Evolutionary conservation across 495 filamentous ascomycete genomes (phyloP).

Genomic region (Ramalina intermedia): DNA sequence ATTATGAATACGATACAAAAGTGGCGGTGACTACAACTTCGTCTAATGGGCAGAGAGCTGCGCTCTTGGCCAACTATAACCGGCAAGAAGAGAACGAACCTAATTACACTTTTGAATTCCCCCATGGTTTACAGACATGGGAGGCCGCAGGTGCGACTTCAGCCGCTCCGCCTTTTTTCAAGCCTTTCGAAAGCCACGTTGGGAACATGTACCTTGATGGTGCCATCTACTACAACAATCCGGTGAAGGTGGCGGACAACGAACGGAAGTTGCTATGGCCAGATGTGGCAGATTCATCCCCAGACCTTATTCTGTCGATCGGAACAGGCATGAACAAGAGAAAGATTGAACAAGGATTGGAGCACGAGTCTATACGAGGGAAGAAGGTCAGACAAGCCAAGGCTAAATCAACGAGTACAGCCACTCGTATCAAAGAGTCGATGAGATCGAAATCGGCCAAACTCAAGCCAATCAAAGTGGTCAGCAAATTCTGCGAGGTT

Average conservation of each 20-base stretch:
- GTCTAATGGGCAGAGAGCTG: constrained; percentile 18
- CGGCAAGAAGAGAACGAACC: constrained; percentile 11
- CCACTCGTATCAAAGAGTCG: not conserved
- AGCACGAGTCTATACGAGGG: not conserved
- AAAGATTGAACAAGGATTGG: not conserved
- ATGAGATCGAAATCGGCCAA: not conserved
- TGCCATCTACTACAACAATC: constrained; percentile 21
- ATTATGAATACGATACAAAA: constrained; percentile 17
- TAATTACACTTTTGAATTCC: not conserved
- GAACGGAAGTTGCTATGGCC: constrained; percentile 29
- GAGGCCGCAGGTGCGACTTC: constrained; percentile 29
- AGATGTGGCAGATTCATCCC: constrained; percentile 12
- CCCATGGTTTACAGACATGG: constrained; percentile 22
- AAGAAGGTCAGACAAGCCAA: not conserved
- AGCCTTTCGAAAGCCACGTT: constrained; percentile 19
- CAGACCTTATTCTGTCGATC: constrained; percentile 28
- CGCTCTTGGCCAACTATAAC: constrained; percentile 40
- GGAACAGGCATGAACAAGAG: constrained; percentile 14
- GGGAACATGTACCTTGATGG: constrained; percentile 7
- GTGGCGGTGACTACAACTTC: constrained; percentile 35
- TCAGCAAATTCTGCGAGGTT: constrained; percentile 1
- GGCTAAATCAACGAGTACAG: not conserved
- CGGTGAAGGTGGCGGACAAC: constrained; percentile 20
- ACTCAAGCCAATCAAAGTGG: not conserved
- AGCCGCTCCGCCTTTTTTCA: constrained; percentile 32